Conservation (phyloP, 129 eudicot species). For the Mikania micrantha region DNA sequence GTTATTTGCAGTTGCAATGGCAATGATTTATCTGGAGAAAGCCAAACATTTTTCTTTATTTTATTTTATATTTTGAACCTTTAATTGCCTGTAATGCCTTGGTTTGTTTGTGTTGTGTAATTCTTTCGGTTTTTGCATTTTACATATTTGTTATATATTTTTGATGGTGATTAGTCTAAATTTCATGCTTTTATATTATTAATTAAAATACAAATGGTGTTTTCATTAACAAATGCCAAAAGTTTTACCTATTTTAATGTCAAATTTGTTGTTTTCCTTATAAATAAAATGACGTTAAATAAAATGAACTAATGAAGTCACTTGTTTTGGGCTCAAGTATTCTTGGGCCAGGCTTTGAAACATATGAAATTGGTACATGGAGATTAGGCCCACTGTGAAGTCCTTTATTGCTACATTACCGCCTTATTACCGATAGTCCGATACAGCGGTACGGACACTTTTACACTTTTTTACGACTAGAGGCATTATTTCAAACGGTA, state of each 20-base stretch:
- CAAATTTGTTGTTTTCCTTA: not conserved
- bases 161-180: not conserved
- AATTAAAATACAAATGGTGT: too few relatives aligned
- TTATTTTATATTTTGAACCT: conserved; percentile 11
- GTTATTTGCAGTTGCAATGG: conserved; percentile 15
- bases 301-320: not conserved
- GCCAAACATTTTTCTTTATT: conserved; percentile 12
- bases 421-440: too few relatives aligned
- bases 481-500: too few relatives aligned
- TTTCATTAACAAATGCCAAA: too few relatives aligned
- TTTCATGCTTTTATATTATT: too few relatives aligned
- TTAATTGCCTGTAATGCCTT: conserved; percentile 18
- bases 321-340: not conserved
- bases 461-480: too few relatives aligned
- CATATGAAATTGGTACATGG: not conserved
- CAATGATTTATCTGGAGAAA: conserved; percentile 21
- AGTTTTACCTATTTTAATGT: not conserved
- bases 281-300: not conserved
- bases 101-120: conserved; percentile 29
- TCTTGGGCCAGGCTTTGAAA: not conserved
- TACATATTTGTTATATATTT: not conserved
- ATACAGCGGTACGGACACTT: too few relatives aligned
- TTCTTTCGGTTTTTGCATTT: not conserved
- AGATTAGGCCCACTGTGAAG: too few relatives aligned
- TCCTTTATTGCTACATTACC: not conserved